A percentile compares a stretch with the other conserved stretches of the same genome.
Evolutionary conservation across 352 stramenopile species (phyloP).

Genomic region (Pythium plurisporium): DNA sequence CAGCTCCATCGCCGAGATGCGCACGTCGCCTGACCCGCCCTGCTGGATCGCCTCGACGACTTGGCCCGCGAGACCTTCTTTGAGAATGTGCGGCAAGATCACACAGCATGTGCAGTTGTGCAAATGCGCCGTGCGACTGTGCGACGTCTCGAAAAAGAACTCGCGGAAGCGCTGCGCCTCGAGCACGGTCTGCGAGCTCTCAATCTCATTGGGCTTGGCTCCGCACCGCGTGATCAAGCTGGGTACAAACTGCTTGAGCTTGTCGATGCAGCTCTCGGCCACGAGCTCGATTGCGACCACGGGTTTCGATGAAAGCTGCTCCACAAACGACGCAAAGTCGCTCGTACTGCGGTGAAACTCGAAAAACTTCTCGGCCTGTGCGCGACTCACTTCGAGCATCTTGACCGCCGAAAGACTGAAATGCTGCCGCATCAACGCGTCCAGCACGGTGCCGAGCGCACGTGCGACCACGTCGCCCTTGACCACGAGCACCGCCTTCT

Average conservation of each 20-base stretch:
- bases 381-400: slow-evolving; percentile 47
- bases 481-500: slow-evolving; percentile 69
- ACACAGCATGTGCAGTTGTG: slow-evolving; percentile 91
- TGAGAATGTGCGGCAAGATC: slow-evolving; percentile 91
- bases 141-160: slow-evolving; percentile 58
- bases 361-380: slow-evolving; percentile 54
- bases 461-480: slow-evolving; percentile 46
- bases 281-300: slow-evolving; percentile 75
- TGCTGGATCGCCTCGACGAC: slow-evolving; percentile 84
- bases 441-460: slow-evolving; percentile 42
- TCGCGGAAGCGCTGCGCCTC: slow-evolving; percentile 52
- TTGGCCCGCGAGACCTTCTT: slow-evolving; percentile 68
- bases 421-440: slow-evolving; percentile 57
- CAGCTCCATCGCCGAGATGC: slow-evolving; percentile 84
- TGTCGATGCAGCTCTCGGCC: slow-evolving; percentile 63
- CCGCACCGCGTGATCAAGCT: slow-evolving; percentile 44
- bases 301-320: slow-evolving; percentile 34
- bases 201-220: slow-evolving; percentile 38
- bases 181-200: slow-evolving; percentile 43
- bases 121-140: slow-evolving; percentile 65
- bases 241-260: slow-evolving; percentile 44
- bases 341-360: slow-evolving; percentile 33
- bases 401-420: slow-evolving; percentile 78
- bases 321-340: slow-evolving; percentile 32
- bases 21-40: slow-evolving; percentile 38